Base-by-base conservation (phyloP, 2,329 filamentous ascomycete species). In the Trichophyton mentagrophytes region DNA sequence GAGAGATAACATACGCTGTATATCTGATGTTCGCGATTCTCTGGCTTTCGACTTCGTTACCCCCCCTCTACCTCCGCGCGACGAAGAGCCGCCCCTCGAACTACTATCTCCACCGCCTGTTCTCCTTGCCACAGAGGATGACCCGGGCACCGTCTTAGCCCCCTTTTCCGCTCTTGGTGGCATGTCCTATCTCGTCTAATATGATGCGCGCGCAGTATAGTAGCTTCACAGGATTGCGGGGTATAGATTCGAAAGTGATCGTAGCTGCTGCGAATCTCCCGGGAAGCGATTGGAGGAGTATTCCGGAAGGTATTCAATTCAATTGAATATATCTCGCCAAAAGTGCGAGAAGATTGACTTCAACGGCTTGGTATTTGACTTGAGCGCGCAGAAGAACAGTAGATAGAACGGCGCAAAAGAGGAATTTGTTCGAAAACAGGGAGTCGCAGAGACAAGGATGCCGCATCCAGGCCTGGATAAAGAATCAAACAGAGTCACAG, bases 1-100 rank as follows among this genome's bases (percentile, higher is more conserved):
- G 51, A 47, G 64, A 68, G 56, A 65, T 61, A 59, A 65, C 70
- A 58, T 71, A 76, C 74, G 71, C 66, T 74, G 72, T 58, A 75
- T 68, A 65, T 72, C 69, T 61, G 72, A 70, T 60, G 66, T 61
- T 60, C 63, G 67, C 47, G 51, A 25, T 22, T 36, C 51, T 61
- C 51, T 62, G 67, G 20, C 58, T 40, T 46, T 58, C 33, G 58
- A 49, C 62, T 64, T 66, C 30, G 62, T 62, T 15, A 59, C 60
- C 42, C 61, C 62, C 53, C 58, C 60, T 25, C 36, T 57, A 8
- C 15, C 61, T 38, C 55, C 64, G 38, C 61, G 59, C 36, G 59
- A 61, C 33, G 62, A 61, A 20, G 61, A 38, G 42, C 36, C 57
- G 27, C 60, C 57, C 27, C 20, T 57, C 27, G 20, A 42, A 11